Base-by-base conservation (phyloP, 495 filamentous ascomycete species). In the Aspergillus coremiiformis region DNA sequence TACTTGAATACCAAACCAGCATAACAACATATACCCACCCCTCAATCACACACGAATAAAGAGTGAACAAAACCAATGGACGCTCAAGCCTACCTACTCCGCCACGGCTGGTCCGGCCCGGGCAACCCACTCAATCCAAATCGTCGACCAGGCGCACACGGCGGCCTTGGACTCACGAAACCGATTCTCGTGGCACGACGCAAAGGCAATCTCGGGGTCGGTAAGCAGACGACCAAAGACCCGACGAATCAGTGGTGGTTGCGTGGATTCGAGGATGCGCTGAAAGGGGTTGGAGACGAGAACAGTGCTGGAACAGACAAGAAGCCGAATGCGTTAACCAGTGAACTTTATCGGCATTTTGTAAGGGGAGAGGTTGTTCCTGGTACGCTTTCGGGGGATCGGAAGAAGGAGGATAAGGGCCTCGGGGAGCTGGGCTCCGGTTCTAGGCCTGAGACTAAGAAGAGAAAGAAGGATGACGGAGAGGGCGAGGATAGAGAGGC, bases 341-440 rank as follows among this genome's bases (percentile, higher is more conserved):
- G 79, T 27, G 86, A 89, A 23, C 72, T 96, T 5, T 96, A 96
- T 66, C 79, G 84, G 14, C 82, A 78, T 51, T 96, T 96, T 64
- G 87, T 95, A 10, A 76, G 77, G 51, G 90, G 90, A 15, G 81
- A 87, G 50, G 68, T 76, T 32, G 67, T 95, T 48, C 69, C 71
- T n/a, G 90, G 90, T 10, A 90, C 87, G 4, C 61, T 85, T 21
- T 59, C 66, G 56, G 51, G 8, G 39, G 23, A 33, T 15, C 43
- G 42, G 37, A 8, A 53, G 39, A n/a, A 44, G 35, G 44, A 59
- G 49, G 32, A 61, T 47, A 37, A 56, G 49, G 41, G 56, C 4
- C 51, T 43, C 4, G 58, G 56, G 33, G 56, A 60, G 1, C 60
- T 65, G 39, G 65, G 63, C 15, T 41, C 32, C 2, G 32, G n/a